Percentiles rank a stretch among this genome's conserved stretches.
phyloP scores from a whole-genome alignment of 1,139 yeast genomes.

The Lodderomyces margitis region DNA sequence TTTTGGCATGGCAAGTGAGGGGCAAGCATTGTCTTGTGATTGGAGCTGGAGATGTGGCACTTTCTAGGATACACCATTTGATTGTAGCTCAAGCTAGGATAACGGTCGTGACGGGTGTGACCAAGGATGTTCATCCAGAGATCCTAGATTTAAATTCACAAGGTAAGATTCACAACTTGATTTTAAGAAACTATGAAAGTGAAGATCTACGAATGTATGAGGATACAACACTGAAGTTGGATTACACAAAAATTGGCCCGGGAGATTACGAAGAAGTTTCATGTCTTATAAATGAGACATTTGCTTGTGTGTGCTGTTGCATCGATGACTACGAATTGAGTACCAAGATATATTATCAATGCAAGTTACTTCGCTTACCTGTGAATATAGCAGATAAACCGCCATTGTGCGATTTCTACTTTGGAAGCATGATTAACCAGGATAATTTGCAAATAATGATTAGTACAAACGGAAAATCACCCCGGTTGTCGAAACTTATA shows the following conservation, averaged over 20 bases:
- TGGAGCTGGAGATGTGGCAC: conserved; percentile 84
- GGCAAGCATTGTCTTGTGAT: conserved; percentile 66
- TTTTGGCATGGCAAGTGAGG: conserved; percentile 73
- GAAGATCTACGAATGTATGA: conserved; percentile 53
- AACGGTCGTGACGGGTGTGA: conserved; percentile 59
- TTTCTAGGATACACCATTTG: conserved; percentile 65
- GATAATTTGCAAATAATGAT: conserved; percentile 84
- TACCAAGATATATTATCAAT: conserved; percentile 55
- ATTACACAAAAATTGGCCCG: conserved; percentile 22
- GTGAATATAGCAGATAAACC: conserved; percentile 89
- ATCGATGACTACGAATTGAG: conserved; percentile 69
- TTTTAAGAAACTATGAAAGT: conserved; percentile 40
- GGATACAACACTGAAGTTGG: conserved; percentile 13
- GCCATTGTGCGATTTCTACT: conserved; percentile 77
- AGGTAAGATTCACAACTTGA: conserved; percentile 44
- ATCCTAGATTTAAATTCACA: conserved; percentile 34
- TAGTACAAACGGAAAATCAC: conserved; percentile 81
- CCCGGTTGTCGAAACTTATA: conserved; percentile 66
- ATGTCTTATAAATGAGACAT: conserved; percentile 36
- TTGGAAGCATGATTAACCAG: conserved; percentile 74
- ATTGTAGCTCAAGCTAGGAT: conserved; percentile 68
- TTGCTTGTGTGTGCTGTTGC: conserved; percentile 71
- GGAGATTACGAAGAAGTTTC: conserved; percentile 35
- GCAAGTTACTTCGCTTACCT: conserved; percentile 55
- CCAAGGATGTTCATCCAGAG: conserved; percentile 40